A percentile compares a stretch with the other conserved stretches of the same genome.
Conservation (phyloP, 495 filamentous ascomycete species). For the Penicillium longicatenatum region DNA sequence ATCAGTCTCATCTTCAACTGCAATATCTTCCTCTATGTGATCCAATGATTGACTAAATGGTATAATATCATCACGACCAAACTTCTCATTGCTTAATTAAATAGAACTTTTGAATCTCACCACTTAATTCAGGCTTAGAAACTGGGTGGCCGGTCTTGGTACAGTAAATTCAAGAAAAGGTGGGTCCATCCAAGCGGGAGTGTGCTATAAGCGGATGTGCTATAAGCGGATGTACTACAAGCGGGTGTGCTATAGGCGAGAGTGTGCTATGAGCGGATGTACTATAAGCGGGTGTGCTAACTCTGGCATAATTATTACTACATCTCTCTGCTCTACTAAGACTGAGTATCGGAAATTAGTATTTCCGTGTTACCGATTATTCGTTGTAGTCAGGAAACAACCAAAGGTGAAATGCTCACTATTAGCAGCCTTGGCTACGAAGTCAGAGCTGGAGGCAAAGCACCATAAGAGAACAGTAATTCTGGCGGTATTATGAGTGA, state of each 20-base stretch:
- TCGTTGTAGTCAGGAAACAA: no score
- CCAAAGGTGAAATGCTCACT: no score
- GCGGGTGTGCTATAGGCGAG: not conserved
- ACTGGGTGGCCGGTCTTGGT: not conserved
- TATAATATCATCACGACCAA: not conserved
- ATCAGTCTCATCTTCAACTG: not conserved
- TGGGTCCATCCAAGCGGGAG: not conserved
- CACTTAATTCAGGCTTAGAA: not conserved
- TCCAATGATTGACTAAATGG: not conserved
- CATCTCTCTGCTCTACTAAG: no score
- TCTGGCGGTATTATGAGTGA: no score
- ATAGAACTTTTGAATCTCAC: not conserved
- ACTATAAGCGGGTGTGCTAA: no score
- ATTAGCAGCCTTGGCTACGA: no score
- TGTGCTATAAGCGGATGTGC: not conserved
- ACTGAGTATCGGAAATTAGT: no score
- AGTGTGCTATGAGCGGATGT: not conserved
- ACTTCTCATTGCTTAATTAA: not conserved
- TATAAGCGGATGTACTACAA: no score
- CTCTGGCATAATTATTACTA: no score
- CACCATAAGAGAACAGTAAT: no score
- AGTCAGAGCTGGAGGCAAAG: no score
- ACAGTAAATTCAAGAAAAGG: not conserved
- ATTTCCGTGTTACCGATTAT: no score
- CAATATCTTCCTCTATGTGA: not conserved